Percentiles rank a stretch among this genome's conserved stretches.
These are phyloP conservation scores for Barnettozyma populi DNA, from an alignment of 805 yeast species.

Conservation along the genomic window DNA sequence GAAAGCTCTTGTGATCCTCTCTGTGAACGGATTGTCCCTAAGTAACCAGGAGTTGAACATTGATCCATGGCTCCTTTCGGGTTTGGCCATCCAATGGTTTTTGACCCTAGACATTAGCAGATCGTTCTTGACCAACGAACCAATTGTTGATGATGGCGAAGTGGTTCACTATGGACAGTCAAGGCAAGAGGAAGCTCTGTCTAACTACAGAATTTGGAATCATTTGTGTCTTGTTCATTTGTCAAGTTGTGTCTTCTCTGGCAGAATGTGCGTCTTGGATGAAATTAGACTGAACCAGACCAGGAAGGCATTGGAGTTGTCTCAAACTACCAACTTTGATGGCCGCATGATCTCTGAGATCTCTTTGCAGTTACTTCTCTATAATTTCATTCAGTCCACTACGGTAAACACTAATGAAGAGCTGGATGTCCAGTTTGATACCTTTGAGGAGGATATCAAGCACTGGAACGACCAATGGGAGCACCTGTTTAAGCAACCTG, in stretches of 20 bases:
- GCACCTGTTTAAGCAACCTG: constrained; percentile 61
- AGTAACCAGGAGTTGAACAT: constrained; percentile 46
- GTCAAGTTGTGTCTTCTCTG: constrained; percentile 59
- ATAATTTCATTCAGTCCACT: constrained; percentile 48
- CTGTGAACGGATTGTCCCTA: constrained; percentile 60
- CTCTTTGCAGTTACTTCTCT: constrained; percentile 50
- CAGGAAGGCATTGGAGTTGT: constrained; percentile 47
- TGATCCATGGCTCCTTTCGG: constrained; percentile 69
- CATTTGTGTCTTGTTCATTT: constrained; percentile 64
- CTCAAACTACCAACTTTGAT: constrained; percentile 69
- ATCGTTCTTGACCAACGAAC: constrained; percentile 17
- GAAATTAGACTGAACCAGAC: constrained; percentile 54
- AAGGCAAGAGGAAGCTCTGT: constrained; percentile 38
- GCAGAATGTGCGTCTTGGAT: constrained; percentile 59
- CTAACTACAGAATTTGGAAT: constrained; percentile 64
- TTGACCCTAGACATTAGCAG: constrained; percentile 40
- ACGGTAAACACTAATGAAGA: constrained; percentile 7
- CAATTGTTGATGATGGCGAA: constrained; percentile 2
- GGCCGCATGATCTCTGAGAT: constrained; percentile 80
- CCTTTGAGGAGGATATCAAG: constrained; percentile 43
- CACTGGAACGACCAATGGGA: constrained; percentile 69
- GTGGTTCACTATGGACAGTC: neutral
- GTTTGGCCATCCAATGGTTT: constrained; percentile 59
- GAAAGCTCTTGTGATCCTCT: constrained; percentile 60
- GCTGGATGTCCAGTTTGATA: constrained; percentile 21